A percentile compares a stretch with the other conserved stretches of the same genome.
Conservation (phyloP, 2,329 filamentous ascomycete species). For the Trichoderma sp. region DNA sequence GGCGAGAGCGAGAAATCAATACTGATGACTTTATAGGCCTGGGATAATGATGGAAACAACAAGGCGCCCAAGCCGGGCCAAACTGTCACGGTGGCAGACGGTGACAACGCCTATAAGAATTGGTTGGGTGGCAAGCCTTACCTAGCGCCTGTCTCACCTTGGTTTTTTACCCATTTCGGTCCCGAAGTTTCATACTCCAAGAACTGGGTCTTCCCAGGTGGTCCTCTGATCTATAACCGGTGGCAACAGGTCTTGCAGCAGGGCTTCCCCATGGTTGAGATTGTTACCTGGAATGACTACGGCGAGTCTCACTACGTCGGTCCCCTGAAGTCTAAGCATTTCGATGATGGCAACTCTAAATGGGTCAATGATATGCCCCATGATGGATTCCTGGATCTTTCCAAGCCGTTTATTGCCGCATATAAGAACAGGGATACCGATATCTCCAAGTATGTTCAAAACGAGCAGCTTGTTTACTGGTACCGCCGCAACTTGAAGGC, state of each 20-base stretch:
- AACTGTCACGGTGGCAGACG: slow-evolving; percentile 33
- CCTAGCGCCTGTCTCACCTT: slow-evolving; percentile 42
- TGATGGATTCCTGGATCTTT: slow-evolving; percentile 53
- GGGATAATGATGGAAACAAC: slow-evolving; percentile 45
- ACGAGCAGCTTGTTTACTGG: slow-evolving; percentile 54
- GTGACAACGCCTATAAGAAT: slow-evolving; percentile 34
- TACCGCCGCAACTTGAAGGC: slow-evolving; percentile 48
- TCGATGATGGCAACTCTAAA: slow-evolving; percentile 44
- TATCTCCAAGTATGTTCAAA: slow-evolving; percentile 41
- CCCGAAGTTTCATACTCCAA: slow-evolving; percentile 29
- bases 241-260: slow-evolving; percentile 49
- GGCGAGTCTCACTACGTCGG: slow-evolving; percentile 56
- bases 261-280: slow-evolving; percentile 46
- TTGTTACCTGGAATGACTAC: slow-evolving; percentile 49
- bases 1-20: not conserved
- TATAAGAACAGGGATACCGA: slow-evolving; percentile 47
- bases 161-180: slow-evolving; percentile 52
- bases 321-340: slow-evolving; percentile 43
- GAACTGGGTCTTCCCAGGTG: slow-evolving; percentile 58
- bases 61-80: slow-evolving; percentile 43
- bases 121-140: slow-evolving; percentile 45
- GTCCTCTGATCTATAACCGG: slow-evolving; percentile 56
- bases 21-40: slow-evolving; percentile 28
- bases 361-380: slow-evolving; percentile 51
- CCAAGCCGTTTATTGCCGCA: slow-evolving; percentile 51